Conservation (phyloP, 2,329 filamentous ascomycete genomes). For the Rhexocercosporidium sp. region DNA sequence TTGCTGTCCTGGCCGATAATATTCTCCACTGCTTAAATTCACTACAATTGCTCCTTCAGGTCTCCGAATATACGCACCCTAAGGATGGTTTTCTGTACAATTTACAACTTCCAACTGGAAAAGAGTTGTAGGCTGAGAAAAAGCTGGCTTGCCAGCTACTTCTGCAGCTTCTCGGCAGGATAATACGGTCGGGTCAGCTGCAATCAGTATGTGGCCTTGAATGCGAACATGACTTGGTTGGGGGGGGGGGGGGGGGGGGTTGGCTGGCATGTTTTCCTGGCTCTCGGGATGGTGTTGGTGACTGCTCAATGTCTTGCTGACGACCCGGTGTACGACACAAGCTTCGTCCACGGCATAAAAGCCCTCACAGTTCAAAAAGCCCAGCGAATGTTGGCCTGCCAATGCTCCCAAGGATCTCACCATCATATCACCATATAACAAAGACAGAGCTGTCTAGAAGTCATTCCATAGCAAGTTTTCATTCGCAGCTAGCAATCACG, state of each 20-base stretch:
- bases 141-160: background rate
- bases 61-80: too few species aligned
- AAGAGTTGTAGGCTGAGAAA: too few species aligned
- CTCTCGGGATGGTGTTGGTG: background rate
- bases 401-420: background rate
- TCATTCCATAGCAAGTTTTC: slow-evolving; percentile 24
- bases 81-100: too few species aligned
- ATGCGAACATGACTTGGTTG: slow-evolving; percentile 12
- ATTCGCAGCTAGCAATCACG: slow-evolving; percentile 29
- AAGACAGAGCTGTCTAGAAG: background rate
- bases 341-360: background rate
- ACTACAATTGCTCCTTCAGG: too few species aligned
- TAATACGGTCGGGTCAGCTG: slow-evolving; percentile 98
- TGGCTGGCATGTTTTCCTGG: background rate
- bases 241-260: too few species aligned
- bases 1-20: too few species aligned
- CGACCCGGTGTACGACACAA: background rate
- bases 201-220: slow-evolving; percentile 81
- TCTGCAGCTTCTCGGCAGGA: background rate
- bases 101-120: too few species aligned
- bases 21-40: too few species aligned
- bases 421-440: background rate
- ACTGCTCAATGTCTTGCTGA: background rate
- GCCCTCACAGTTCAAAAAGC: too few species aligned
- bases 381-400: too few species aligned